Percentiles rank a stretch among this genome's conserved stretches.
phyloP scores from a whole-genome alignment of 78 protist genomes.

The Tieghemostelium lacteum region DNA sequence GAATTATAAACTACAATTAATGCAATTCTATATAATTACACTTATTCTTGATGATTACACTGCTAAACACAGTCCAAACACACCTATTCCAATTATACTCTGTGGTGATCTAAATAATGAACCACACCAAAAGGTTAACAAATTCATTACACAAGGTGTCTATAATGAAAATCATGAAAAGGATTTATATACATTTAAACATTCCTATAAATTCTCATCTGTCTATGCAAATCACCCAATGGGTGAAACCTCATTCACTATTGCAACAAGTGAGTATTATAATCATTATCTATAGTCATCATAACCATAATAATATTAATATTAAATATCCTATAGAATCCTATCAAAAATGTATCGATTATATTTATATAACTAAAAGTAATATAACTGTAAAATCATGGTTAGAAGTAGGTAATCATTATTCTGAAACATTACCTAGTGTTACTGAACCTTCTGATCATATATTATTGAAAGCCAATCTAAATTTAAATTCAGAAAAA shows the following conservation, averaged over 20 bases:
- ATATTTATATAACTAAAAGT: constrained; percentile 12
- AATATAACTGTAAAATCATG: background rate
- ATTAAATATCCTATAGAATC: background rate
- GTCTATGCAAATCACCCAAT: constrained; percentile 3
- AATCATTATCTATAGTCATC: background rate
- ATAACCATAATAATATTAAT: background rate
- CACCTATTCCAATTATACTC: constrained; percentile 7
- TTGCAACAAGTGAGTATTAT: constrained; percentile 1
- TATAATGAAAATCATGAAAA: background rate
- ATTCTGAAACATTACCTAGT: background rate
- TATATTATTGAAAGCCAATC: constrained; percentile 20
- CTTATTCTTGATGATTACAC: background rate
- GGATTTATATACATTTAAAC: background rate
- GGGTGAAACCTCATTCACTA: constrained; percentile 15
- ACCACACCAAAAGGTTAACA: constrained; percentile 17
- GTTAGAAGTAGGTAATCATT: constrained; percentile 22
- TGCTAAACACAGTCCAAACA: background rate
- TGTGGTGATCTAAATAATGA: constrained; percentile 43
- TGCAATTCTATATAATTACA: constrained; percentile 20
- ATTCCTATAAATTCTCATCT: background rate
- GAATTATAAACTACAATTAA: constrained; percentile 2
- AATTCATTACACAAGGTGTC: background rate
- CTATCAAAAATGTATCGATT: constrained; percentile 21
- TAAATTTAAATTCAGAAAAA: no score
- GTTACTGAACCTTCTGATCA: constrained; percentile 43